Conservation (phyloP, 495 filamentous ascomycete species). For the Chlorociboria aeruginascens region DNA sequence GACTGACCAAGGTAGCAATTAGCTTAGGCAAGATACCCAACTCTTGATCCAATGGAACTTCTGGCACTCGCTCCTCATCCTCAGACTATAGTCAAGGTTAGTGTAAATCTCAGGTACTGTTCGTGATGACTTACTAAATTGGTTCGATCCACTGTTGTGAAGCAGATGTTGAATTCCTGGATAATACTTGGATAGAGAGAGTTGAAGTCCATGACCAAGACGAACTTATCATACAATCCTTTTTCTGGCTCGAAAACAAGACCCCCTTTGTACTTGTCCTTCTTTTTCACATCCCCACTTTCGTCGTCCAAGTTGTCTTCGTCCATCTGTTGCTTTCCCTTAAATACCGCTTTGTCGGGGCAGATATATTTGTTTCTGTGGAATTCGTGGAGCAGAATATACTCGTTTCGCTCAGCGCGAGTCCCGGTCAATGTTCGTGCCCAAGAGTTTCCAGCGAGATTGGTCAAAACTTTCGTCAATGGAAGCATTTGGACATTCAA, state of each 20-base stretch:
- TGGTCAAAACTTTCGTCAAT: constrained; percentile 88
- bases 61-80: constrained; percentile 71
- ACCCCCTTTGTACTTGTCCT: constrained; percentile 97
- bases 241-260: constrained; percentile 97
- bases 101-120: neutral
- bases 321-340: constrained; percentile 51
- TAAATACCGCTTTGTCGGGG: constrained; percentile 75
- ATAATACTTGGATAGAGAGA: constrained; percentile 98
- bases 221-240: constrained; percentile 90
- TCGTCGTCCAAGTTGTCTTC: constrained; percentile 64
- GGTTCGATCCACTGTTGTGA: constrained; percentile 81
- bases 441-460: constrained; percentile 97
- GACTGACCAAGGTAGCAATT: constrained; percentile 79
- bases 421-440: constrained; percentile 91
- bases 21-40: constrained; percentile 79
- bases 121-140: constrained; percentile 36
- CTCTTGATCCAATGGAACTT: constrained; percentile 50
- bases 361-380: constrained; percentile 93
- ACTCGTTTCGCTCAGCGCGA: constrained; percentile 94
- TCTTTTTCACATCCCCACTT: constrained; percentile 71
- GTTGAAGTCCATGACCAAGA: constrained; percentile 99
- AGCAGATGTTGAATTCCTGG: constrained; percentile 98
- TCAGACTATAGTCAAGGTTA: constrained; percentile 40
- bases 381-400: constrained; percentile 96
- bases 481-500: constrained; percentile 83